Conservation (phyloP, 164 flowering plant genomes). For the Aristolochia californica region DNA sequence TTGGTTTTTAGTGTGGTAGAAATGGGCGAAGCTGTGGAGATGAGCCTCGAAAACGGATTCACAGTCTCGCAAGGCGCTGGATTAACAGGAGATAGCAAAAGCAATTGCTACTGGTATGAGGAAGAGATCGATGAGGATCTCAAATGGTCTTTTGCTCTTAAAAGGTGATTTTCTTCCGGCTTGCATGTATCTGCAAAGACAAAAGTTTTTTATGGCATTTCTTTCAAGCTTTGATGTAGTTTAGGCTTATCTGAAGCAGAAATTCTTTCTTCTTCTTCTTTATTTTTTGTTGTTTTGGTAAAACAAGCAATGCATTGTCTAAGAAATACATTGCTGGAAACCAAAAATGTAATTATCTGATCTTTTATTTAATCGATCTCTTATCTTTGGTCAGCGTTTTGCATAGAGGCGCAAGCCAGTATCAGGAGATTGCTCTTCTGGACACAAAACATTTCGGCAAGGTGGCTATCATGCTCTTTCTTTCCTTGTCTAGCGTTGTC, state of each 20-base stretch:
- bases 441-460: conserved; percentile 88
- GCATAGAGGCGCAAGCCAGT: conserved; percentile 48
- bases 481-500: no score
- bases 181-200: no score
- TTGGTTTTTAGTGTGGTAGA: conserved; percentile 30
- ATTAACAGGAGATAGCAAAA: background rate
- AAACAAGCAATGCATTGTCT: no score
- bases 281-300: no score
- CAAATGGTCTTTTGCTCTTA: conserved; percentile 77
- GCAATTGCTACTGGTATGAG: conserved; percentile 52
- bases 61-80: conserved; percentile 1
- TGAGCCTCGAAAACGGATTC: no score
- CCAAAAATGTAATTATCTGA: no score
- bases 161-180: conserved; percentile 46
- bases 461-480: conserved; percentile 19
- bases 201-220: no score
- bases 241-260: no score
- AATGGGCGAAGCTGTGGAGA: conserved; percentile 28
- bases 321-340: no score
- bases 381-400: conserved; percentile 43
- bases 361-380: no score
- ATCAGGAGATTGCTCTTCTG: conserved; percentile 64
- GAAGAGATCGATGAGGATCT: conserved; percentile 68
- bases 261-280: no score
- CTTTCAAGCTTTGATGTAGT: no score